Conservation (phyloP, 2,329 filamentous ascomycete species). For the Mariannaea elegans region DNA sequence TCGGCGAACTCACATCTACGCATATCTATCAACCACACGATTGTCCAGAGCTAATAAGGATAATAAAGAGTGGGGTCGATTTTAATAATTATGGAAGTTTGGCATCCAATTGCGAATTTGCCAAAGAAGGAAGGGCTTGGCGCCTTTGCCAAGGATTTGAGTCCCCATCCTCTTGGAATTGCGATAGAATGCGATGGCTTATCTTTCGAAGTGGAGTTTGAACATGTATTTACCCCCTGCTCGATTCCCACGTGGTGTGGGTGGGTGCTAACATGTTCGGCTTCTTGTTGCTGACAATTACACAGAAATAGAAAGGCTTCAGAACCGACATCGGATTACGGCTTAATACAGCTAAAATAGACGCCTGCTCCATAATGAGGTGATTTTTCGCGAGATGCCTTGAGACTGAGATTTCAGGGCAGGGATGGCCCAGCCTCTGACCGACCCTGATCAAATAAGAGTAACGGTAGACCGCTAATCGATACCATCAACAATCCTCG, state of each 20-base stretch:
- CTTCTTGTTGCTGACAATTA: neutral
- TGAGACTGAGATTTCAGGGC: too few species aligned
- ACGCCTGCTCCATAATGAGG: neutral
- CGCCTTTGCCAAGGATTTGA: neutral
- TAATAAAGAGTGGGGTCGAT: neutral
- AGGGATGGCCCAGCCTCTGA: too few species aligned
- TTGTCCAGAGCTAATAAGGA: neutral
- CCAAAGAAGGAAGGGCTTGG: conserved; percentile 5
- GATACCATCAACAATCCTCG: too few species aligned
- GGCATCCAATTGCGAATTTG: conserved; percentile 17
- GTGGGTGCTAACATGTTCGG: too few species aligned
- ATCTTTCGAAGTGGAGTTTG: neutral
- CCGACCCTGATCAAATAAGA: too few species aligned
- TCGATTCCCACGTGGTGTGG: neutral
- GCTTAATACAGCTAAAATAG: neutral
- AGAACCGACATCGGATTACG: neutral
- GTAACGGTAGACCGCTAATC: too few species aligned
- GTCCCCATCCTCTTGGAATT: neutral
- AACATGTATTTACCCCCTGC: neutral
- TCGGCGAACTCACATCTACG: neutral
- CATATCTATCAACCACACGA: neutral
- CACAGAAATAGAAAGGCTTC: neutral
- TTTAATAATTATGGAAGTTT: conserved; percentile 17
- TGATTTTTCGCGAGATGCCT: too few species aligned
- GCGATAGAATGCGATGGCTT: neutral